Base-by-base conservation (phyloP, 306 rosid species). In the Quercus variabilis region DNA sequence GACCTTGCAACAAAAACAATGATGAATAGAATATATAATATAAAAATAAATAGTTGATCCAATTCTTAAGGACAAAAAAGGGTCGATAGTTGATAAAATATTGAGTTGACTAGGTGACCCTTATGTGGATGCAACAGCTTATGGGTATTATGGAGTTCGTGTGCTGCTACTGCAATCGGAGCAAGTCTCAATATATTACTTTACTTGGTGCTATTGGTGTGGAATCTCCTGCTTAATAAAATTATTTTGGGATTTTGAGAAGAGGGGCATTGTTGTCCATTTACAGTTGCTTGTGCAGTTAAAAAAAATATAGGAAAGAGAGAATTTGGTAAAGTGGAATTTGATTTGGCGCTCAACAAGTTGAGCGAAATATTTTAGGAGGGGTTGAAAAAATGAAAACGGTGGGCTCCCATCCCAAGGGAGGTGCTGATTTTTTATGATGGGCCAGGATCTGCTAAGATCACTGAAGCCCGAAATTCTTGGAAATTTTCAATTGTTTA, bases 341-440 rank as follows among this genome's bases (percentile, higher is more conserved):
- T 18, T 18, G 62, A 73, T 78, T 87, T 84, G 86, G 90, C 88
- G 86, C 86, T 81, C 86, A 81, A 75, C 86, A 79, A 75, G 17
- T 28, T 11, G 73, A 69, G 55, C 73, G 55, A 69, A 69, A 41
- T 69, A 43, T 62, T 74, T 70, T 68, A 38, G 30, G 56, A 67
- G 69, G 63, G 46, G 20, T 38, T 38, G 46, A 38, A 23, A 21
- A 58, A 58, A 18, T 18, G 54, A 19, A 77, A 69, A 77, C 9
- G 41, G 55, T 28, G 62, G 84, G 65, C 21, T 78, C 55, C 30
- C 30, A 38, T 6, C n/a, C 25, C 8, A 5, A 26, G 46, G 60
- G 68, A 67, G 31, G 69, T 55, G 15, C 67, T 31, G 60, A 46
- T 79, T 49, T 28, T 73, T 65, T 56, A 68, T 25, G 49, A 17